Conservation (phyloP, 345 rosid genomes). For the Ceriops tagal region DNA sequence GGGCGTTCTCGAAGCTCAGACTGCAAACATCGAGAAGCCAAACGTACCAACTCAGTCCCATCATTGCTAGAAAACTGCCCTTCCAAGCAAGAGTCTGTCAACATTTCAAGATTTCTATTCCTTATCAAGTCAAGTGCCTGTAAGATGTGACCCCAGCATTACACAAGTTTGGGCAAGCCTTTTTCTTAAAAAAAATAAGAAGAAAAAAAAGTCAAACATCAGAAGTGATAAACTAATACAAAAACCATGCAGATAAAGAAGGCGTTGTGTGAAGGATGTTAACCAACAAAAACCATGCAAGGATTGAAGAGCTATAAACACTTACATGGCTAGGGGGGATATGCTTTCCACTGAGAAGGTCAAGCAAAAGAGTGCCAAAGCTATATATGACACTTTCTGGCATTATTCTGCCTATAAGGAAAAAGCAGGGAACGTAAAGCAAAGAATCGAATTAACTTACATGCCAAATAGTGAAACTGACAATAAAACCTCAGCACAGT, state of each 20-base stretch:
- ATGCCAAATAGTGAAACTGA: neutral
- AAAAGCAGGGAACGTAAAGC: neutral
- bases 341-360: constrained; percentile 96
- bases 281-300: neutral
- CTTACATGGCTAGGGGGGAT: constrained; percentile 96
- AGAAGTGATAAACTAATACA: neutral
- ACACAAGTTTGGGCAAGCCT: constrained; percentile 6
- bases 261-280: no score
- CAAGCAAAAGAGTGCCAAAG: constrained; percentile 91
- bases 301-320: neutral
- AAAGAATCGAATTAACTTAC: neutral
- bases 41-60: constrained; percentile 81
- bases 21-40: constrained; percentile 91
- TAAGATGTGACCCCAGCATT: constrained; percentile 12
- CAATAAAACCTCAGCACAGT: neutral
- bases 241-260: neutral
- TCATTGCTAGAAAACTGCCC: constrained; percentile 82
- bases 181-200: neutral
- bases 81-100: constrained; percentile 90
- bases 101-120: constrained; percentile 79
- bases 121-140: constrained; percentile 96
- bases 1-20: constrained; percentile 94
- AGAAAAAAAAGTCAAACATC: neutral
- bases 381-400: constrained; percentile 97
- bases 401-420: constrained; percentile 67